phyloP scores from a whole-genome alignment of 306 rosid species.

The Lathyrus tuberosus region DNA sequence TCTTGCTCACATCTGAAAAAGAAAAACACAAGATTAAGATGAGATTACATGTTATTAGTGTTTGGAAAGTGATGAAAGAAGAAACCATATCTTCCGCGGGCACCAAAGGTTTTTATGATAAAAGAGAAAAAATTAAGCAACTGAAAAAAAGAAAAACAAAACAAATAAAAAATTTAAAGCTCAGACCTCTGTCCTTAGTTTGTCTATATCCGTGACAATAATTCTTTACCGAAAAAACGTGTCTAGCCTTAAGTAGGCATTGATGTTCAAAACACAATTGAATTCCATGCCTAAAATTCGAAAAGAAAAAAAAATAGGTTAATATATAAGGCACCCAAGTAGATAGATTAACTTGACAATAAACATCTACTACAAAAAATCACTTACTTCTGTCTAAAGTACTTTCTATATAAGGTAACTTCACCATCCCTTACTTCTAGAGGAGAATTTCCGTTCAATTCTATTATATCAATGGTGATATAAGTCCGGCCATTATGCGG shows the following conservation, averaged over 20 bases:
- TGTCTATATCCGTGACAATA: constrained; percentile 44
- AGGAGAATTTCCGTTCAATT: no score
- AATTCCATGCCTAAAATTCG: constrained; percentile 60
- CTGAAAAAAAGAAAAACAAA: constrained; percentile 29
- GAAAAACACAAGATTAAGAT: no score
- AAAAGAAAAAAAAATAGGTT: not conserved
- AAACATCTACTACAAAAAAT: constrained; percentile 18
- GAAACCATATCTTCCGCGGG: not conserved
- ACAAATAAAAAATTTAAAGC: not conserved
- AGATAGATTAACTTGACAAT: constrained; percentile 14
- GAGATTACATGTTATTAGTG: no score
- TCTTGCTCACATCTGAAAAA: no score
- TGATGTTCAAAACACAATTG: constrained; percentile 54
- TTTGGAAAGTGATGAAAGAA: no score
- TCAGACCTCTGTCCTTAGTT: constrained; percentile 59
- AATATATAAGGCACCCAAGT: not conserved
- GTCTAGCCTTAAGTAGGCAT: constrained; percentile 56
- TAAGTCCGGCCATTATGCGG: no score
- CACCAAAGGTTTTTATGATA: not conserved
- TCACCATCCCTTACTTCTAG: no score
- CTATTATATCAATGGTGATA: no score
- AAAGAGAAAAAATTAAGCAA: constrained; percentile 7
- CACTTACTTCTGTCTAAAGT: no score
- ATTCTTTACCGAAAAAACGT: constrained; percentile 57
- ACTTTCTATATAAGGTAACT: no score